Evolutionary conservation across 1,284 basidiomycete genomes (phyloP).

Genomic region (Erythrobasidium hasegawianum): DNA sequence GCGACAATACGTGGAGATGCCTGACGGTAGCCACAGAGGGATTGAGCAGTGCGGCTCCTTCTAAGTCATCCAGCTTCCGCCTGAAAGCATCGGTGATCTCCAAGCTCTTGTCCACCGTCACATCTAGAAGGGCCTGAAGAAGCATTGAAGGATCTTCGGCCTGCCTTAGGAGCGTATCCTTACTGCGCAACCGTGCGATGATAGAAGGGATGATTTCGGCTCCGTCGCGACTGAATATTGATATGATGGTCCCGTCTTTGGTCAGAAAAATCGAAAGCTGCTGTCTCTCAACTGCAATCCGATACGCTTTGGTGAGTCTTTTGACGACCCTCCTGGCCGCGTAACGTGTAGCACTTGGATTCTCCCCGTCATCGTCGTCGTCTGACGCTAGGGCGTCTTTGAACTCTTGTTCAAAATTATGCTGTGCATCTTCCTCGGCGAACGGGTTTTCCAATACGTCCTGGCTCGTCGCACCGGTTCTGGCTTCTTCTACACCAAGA

Average conservation of each 20-base stretch:
- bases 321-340: background rate
- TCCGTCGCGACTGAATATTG: constrained; percentile 3
- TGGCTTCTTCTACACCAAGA: too few species aligned
- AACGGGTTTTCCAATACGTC: constrained; percentile 1
- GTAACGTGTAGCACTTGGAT: background rate
- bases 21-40: background rate
- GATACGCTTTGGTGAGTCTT: background rate
- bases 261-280: constrained; percentile 14
- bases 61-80: background rate
- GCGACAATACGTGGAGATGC: constrained; percentile 9
- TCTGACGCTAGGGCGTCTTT: background rate
- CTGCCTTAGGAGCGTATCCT: constrained; percentile 1
- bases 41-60: constrained; percentile 5
- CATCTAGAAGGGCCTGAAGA: constrained; percentile 10
- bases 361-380: background rate
- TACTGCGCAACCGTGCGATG: background rate
- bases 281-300: background rate
- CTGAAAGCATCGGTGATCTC: constrained; percentile 13
- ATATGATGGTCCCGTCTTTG: constrained; percentile 16
- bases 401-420: background rate
- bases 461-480: too few species aligned
- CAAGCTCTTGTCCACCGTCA: constrained; percentile 5
- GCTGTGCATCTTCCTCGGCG: background rate
- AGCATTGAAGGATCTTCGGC: constrained; percentile 17
- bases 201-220: background rate